phyloP scores from a whole-genome alignment of 1,284 basidiomycete species.

The Pascua guehoae region DNA sequence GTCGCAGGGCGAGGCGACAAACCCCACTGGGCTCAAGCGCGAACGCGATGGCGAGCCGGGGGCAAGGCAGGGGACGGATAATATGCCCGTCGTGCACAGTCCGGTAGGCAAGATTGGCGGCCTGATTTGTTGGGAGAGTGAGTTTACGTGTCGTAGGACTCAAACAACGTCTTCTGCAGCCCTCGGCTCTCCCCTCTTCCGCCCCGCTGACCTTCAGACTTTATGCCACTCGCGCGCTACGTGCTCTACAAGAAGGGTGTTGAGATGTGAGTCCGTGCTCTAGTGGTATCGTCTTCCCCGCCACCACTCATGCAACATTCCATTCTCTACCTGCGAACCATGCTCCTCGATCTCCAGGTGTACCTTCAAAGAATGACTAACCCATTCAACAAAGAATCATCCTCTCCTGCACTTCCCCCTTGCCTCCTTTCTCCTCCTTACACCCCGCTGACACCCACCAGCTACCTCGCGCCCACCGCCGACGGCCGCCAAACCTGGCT shows the following conservation, averaged over 20 bases:
- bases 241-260: conserved; percentile 40
- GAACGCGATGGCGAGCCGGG: conserved; percentile 37
- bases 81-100: conserved; percentile 51
- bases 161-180: too few relatives aligned
- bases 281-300: too few relatives aligned
- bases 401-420: not conserved
- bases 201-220: conserved; percentile 46
- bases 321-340: too few relatives aligned
- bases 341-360: too few relatives aligned
- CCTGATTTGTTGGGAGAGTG: conserved; percentile 68
- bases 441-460: conserved; percentile 5
- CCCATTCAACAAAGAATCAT: too few relatives aligned
- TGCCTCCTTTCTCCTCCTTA: not conserved
- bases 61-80: conserved; percentile 21
- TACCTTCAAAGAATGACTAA: too few relatives aligned
- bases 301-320: too few relatives aligned
- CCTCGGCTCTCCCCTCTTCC: not conserved
- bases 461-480: conserved; percentile 53
- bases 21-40: conserved; percentile 11
- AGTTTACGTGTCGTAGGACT: conserved; percentile 5
- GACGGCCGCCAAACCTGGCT: conserved; percentile 65
- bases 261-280: conserved; percentile 24
- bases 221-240: conserved; percentile 61
- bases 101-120: conserved; percentile 54
- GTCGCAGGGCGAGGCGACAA: conserved; percentile 55